Conservation (phyloP, 1,139 yeast species). For the Pichia sp. region DNA sequence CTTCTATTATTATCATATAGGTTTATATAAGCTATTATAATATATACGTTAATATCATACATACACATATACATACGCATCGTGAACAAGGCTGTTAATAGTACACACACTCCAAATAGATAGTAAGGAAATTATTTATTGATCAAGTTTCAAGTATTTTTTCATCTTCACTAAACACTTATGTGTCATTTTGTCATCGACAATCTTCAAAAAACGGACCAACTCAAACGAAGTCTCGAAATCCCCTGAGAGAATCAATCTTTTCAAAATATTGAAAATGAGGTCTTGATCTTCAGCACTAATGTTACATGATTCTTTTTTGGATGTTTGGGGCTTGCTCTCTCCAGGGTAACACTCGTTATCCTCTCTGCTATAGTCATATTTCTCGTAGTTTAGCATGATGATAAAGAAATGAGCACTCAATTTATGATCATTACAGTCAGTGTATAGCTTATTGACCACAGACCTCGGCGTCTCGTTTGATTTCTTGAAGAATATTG, state of each 20-base stretch:
- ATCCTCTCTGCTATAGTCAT: slow-evolving; percentile 14
- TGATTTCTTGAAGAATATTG: slow-evolving; percentile 41
- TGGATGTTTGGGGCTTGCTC: not conserved
- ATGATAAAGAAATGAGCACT: slow-evolving; percentile 44
- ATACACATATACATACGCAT: not conserved
- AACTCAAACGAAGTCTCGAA: slow-evolving; percentile 49
- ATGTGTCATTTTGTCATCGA: slow-evolving; percentile 34
- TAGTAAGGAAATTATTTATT: not conserved
- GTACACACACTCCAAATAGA: not conserved
- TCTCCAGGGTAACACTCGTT: slow-evolving; percentile 6
- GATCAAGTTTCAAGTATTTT: slow-evolving; percentile 10
- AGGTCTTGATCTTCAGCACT: slow-evolving; percentile 34
- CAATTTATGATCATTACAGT: slow-evolving; percentile 38
- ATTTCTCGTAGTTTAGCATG: slow-evolving; percentile 40
- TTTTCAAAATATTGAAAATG: slow-evolving; percentile 37
- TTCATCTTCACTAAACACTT: slow-evolving; percentile 23
- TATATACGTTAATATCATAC: not conserved
- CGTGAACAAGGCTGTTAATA: not conserved
- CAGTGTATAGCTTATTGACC: slow-evolving; percentile 35
- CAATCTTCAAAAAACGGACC: slow-evolving; percentile 42
- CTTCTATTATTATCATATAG: not conserved
- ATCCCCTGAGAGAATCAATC: slow-evolving; percentile 41
- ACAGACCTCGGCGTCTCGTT: slow-evolving; percentile 39
- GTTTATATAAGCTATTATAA: not conserved
- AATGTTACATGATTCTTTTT: slow-evolving; percentile 4